A percentile compares a stretch with the other conserved stretches of the same genome.
Conservation (phyloP, 768 basidiomycete species). For the Daedaleopsis nitida region DNA sequence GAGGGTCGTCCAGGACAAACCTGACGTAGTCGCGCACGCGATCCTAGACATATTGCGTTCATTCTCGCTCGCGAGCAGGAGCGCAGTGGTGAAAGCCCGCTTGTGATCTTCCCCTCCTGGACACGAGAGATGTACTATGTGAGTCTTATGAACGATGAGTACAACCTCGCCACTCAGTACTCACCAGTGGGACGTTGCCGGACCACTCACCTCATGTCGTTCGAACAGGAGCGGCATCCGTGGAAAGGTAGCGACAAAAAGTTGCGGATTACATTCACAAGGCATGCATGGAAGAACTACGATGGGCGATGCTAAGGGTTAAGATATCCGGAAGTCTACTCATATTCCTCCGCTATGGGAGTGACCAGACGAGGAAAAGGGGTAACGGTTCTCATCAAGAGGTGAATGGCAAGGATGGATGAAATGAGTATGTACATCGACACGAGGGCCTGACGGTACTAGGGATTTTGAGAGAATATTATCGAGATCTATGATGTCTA, state of each 20-base stretch:
- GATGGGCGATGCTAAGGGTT: background rate
- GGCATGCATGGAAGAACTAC: background rate
- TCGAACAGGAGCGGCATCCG: too few relatives aligned
- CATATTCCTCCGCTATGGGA: background rate
- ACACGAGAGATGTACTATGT: too few relatives aligned
- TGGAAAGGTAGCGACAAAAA: background rate
- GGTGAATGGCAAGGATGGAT: background rate
- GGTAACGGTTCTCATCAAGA: background rate
- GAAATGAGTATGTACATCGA: background rate
- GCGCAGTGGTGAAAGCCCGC: background rate
- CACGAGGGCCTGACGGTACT: background rate
- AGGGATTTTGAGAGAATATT: background rate
- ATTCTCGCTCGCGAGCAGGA: background rate
- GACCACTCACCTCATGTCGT: too few relatives aligned
- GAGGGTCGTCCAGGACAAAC: background rate
- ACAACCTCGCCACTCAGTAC: background rate
- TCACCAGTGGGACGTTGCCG: too few relatives aligned
- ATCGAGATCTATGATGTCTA: background rate
- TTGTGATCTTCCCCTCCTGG: background rate
- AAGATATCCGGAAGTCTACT: background rate
- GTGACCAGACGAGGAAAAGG: background rate
- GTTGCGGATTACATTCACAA: background rate
- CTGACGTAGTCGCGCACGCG: background rate
- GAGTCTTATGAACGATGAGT: background rate
- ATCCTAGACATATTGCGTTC: background rate